phyloP scores from a whole-genome alignment of 768 basidiomycete species.

The Termitomyces sp. region DNA sequence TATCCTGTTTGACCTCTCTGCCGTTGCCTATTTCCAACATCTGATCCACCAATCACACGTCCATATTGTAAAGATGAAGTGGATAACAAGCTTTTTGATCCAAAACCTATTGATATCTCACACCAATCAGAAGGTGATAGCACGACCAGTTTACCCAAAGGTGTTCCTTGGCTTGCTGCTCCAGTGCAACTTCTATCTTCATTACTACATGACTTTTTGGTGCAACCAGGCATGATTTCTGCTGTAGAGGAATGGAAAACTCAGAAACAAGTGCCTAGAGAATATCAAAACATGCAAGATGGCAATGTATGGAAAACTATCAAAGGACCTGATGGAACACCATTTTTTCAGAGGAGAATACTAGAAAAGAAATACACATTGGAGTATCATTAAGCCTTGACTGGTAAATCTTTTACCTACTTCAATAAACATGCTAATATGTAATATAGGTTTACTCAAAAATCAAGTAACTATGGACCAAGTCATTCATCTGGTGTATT shows the following conservation, averaged over 20 bases:
- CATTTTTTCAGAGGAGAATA: background rate
- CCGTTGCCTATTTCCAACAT: no score
- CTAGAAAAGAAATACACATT: background rate
- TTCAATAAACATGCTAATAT: no score
- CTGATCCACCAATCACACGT: no score
- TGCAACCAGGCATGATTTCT: background rate
- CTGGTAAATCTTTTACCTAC: background rate
- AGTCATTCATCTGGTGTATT: background rate
- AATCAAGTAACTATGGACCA: background rate
- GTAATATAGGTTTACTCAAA: background rate
- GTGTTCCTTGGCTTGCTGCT: no score
- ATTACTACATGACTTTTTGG: background rate
- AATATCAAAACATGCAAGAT: background rate
- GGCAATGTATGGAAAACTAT: background rate
- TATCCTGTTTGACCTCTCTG: no score
- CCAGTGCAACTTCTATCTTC: no score
- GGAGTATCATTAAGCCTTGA: background rate
- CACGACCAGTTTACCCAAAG: no score
- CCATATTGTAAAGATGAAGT: no score
- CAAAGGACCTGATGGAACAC: background rate
- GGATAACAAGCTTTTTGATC: no score
- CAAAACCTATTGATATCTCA: no score
- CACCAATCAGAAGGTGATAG: no score
- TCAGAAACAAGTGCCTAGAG: background rate
- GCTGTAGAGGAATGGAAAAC: background rate